Conservation (phyloP, 1,284 basidiomycete genomes). For the Ceratobasidium sp. region DNA sequence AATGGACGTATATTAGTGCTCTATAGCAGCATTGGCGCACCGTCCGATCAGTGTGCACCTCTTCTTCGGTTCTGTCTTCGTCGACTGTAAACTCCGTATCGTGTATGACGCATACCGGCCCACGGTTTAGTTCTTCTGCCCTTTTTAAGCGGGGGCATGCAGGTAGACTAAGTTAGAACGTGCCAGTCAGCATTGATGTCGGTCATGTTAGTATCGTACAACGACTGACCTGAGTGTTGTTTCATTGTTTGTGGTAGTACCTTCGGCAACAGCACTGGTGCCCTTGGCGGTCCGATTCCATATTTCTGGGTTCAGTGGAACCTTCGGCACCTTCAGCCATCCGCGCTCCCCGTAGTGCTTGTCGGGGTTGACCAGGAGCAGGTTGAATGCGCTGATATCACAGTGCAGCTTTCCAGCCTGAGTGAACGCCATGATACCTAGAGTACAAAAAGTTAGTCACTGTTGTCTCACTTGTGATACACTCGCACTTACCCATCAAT, state of each 20-base stretch:
- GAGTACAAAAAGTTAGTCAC: not conserved
- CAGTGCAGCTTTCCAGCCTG: slow-evolving; percentile 11
- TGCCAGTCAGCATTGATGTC: not conserved
- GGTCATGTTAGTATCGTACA: not conserved
- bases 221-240: not conserved
- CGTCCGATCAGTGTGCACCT: slow-evolving; percentile 15
- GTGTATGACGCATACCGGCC: not conserved
- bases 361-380: slow-evolving; percentile 7
- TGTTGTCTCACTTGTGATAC: not conserved
- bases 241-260: not conserved
- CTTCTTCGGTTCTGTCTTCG: not conserved
- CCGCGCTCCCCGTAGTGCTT: not conserved
- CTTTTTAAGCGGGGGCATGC: not conserved
- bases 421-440: slow-evolving; percentile 25
- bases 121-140: not conserved
- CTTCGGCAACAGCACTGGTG: not conserved
- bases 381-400: slow-evolving; percentile 27
- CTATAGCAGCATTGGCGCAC: not conserved
- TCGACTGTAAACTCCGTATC: slow-evolving; percentile 19
- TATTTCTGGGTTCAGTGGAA: not conserved
- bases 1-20: not conserved
- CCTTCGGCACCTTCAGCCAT: not conserved
- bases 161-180: not conserved
- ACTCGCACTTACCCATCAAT: not conserved
- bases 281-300: not conserved